Base-by-base conservation (phyloP, 768 basidiomycete genomes). In the Amanita molliuscula region DNA sequence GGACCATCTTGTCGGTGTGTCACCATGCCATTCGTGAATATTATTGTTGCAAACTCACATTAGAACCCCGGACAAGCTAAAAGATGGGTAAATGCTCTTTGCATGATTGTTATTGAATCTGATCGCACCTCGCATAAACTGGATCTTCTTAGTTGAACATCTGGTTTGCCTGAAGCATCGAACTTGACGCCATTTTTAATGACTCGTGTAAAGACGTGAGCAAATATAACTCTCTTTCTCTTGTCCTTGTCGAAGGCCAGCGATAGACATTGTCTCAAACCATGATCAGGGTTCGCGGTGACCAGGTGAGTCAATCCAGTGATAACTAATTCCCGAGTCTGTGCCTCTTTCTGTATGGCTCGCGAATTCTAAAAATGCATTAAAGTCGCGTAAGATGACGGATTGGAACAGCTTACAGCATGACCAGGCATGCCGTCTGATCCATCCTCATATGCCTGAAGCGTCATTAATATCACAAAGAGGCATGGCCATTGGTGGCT, bases 181-280 rank as follows among this genome's bases (percentile, higher is more conserved):
- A 92, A 89, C 54, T 82, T 82, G 10, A 87, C 82, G 11, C 90
- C 90, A 60, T 85, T 81, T 3, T 80, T 74, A 36, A 95, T 74
- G 3, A 89, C 89, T 34, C 83, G 76, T 34, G 86, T 81, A 61
- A 94, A 88, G 6, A 92, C 82, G 57, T 86, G 81, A 11, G 89
- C 80, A 59, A 93, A 96, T 21, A 92, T 88, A 8, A 77, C 73
- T 11, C 89, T 78, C 57, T 84, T 82, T 34, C 75, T 67, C 21
- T 74, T 67, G 58, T 93, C 85, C 18, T 70, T 62, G 57, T 88
- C 83, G 56, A 89, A 91, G 1, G 86, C 88, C 52, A 88, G 70
- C 4, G 81, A 69, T 18, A 94, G 76, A 58, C 86, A 91, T 61
- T 94, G 88, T 62, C 91, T 92, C 60, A 94, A 81, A 4, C 89